Conservation (phyloP, 2,329 filamentous ascomycete species). For the Trichoderma atrobrunneum region DNA sequence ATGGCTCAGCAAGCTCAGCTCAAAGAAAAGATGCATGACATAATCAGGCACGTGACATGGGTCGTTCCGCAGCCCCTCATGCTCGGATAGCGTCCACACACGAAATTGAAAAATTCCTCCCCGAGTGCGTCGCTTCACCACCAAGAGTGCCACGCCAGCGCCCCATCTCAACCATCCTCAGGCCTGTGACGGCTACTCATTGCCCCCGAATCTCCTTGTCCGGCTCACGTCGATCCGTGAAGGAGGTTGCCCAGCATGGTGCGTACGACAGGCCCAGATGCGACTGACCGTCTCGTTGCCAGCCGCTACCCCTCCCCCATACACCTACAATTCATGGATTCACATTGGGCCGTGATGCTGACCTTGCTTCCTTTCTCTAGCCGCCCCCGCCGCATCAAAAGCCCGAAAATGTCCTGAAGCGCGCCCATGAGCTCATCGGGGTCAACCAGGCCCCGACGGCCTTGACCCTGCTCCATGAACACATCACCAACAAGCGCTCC, state of each 20-base stretch:
- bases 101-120: conserved; percentile 45
- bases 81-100: conserved; percentile 46
- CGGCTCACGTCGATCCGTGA: conserved; percentile 39
- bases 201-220: conserved; percentile 37
- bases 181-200: conserved; percentile 40
- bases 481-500: conserved; percentile 97
- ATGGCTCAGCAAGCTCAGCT: too few relatives aligned
- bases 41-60: conserved; percentile 33
- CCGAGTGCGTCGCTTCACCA: conserved; percentile 36
- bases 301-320: conserved; percentile 29
- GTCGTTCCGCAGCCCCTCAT: conserved; percentile 38
- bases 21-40: conserved; percentile 23
- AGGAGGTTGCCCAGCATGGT: conserved; percentile 54
- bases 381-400: conserved; percentile 96
- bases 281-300: conserved; percentile 24
- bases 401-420: conserved; percentile 98
- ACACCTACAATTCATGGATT: not conserved
- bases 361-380: conserved; percentile 44
- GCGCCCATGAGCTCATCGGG: conserved; percentile 97
- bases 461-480: conserved; percentile 93
- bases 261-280: conserved; percentile 28
- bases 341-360: conserved; percentile 27
- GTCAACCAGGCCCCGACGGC: conserved; percentile 91
- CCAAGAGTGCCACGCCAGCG: conserved; percentile 40
- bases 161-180: conserved; percentile 34